Conservation (phyloP, 805 yeast genomes). For the Candida sithepensis region DNA sequence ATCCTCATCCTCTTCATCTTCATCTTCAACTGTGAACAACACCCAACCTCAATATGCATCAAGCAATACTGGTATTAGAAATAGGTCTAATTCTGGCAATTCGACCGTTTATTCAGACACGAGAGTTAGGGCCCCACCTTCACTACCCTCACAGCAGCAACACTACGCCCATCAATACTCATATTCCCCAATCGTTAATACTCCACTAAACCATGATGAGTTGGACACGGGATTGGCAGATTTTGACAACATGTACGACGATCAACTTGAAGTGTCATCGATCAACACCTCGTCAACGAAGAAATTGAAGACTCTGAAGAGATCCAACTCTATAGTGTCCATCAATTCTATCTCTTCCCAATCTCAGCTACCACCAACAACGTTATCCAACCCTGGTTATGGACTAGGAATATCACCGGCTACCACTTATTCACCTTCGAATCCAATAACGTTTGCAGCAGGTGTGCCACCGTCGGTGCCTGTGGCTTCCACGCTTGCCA, state of each 20-base stretch:
- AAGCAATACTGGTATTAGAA: conserved; percentile 5
- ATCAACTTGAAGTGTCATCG: conserved; percentile 21
- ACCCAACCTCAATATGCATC: neutral
- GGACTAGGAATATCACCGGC: conserved; percentile 1
- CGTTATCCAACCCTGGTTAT: conserved; percentile 1
- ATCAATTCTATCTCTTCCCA: conserved; percentile 21
- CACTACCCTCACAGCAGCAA: conserved; percentile 2
- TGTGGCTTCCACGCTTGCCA: conserved; percentile 1
- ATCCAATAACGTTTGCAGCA: neutral
- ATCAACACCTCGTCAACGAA: conserved; percentile 26
- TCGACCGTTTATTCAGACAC: conserved; percentile 8
- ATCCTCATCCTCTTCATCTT: neutral
- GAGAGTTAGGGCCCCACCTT: conserved; percentile 4
- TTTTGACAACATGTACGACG: conserved; percentile 11
- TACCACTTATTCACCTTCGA: conserved; percentile 10
- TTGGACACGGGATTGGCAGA: conserved; percentile 6
- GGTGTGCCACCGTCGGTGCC: neutral
- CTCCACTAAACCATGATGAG: conserved; percentile 18
- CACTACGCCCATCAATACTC: neutral
- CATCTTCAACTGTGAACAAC: conserved; percentile 2
- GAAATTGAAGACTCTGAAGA: conserved; percentile 24
- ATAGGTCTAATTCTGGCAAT: conserved; percentile 20
- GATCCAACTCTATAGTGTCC: conserved; percentile 29
- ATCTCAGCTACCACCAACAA: conserved; percentile 17
- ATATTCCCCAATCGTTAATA: conserved; percentile 18